These are phyloP conservation scores for Aspergillus nidulans DNA, from an alignment of 495 filamentous ascomycete species.

Conservation along the genomic window DNA sequence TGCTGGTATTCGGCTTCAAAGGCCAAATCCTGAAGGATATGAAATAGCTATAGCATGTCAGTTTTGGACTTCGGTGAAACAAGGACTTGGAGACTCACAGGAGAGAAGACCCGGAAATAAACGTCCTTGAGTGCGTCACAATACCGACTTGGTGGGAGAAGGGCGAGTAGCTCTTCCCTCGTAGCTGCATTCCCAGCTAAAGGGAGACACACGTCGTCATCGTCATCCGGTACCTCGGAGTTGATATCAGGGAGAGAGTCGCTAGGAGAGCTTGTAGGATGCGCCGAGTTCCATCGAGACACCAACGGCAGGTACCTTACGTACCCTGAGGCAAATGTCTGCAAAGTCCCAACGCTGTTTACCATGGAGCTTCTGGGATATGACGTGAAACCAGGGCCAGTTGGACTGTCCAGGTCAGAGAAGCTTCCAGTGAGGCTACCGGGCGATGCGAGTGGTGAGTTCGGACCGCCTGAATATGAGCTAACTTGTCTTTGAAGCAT, in stretches of 20 bases:
- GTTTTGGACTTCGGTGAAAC: neutral
- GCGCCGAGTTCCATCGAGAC: conserved; percentile 33
- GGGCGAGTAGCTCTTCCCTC: conserved; percentile 27
- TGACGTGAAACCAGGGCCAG: conserved; percentile 19
- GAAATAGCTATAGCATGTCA: conserved; percentile 20
- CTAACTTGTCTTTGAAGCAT: conserved; percentile 33
- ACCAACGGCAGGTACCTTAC: conserved; percentile 38
- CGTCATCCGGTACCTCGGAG: conserved; percentile 32
- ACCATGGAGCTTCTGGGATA: conserved; percentile 16
- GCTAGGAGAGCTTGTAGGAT: conserved; percentile 23
- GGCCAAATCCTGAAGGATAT: conserved; percentile 46
- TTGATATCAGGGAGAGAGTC: conserved; percentile 28
- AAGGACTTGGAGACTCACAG: conserved; percentile 21
- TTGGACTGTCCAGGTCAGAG: conserved; percentile 26
- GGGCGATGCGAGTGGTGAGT: conserved; percentile 30
- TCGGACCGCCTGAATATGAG: conserved; percentile 16
- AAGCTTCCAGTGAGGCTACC: conserved; percentile 28
- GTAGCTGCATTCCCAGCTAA: conserved; percentile 27
- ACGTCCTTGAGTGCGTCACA: conserved; percentile 38
- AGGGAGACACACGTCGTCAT: conserved; percentile 37
- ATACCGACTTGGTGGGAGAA: conserved; percentile 36
- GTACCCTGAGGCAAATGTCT: conserved; percentile 36
- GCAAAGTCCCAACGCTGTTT: conserved; percentile 28
- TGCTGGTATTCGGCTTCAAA: conserved; percentile 45
- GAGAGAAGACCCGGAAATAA: conserved; percentile 39